phyloP scores from a whole-genome alignment of 768 basidiomycete genomes.

The Boletus barrowsii region DNA sequence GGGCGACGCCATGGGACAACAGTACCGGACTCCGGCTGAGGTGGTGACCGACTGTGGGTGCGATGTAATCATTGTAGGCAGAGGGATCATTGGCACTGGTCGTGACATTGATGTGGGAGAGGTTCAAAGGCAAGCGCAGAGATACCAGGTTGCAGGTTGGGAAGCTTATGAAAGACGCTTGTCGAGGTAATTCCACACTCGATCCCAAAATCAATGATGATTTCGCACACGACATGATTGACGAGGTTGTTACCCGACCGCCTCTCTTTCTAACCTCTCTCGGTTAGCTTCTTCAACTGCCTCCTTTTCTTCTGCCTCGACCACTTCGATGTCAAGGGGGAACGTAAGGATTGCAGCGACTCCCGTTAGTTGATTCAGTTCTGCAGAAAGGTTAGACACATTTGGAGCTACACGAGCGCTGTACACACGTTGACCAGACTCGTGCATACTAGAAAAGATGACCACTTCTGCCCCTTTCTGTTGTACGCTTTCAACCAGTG shows the following conservation, averaged over 20 bases:
- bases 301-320: conserved; percentile 88
- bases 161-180: conserved; percentile 73
- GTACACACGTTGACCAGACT: conserved; percentile 90
- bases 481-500: conserved; percentile 84
- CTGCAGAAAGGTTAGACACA: conserved; percentile 40
- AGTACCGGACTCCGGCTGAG: conserved; percentile 86
- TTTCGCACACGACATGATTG: no score
- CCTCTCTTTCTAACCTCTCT: conserved; percentile 10
- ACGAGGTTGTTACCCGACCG: not conserved
- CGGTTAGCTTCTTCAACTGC: conserved; percentile 46
- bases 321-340: conserved; percentile 92
- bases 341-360: conserved; percentile 95
- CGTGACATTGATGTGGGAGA: conserved; percentile 39
- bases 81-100: conserved; percentile 82
- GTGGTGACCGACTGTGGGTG: conserved; percentile 80
- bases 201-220: not conserved
- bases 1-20: conserved; percentile 90
- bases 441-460: conserved; percentile 99
- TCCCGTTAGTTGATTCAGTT: conserved; percentile 94
- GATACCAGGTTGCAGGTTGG: conserved; percentile 88
- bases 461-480: conserved; percentile 89
- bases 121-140: conserved; percentile 64
- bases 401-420: not conserved
- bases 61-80: conserved; percentile 96
- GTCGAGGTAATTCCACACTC: conserved; percentile 4